These are phyloP conservation scores for Penicillium fimorum DNA, from an alignment of 495 filamentous ascomycete species.

Conservation along the genomic window DNA sequence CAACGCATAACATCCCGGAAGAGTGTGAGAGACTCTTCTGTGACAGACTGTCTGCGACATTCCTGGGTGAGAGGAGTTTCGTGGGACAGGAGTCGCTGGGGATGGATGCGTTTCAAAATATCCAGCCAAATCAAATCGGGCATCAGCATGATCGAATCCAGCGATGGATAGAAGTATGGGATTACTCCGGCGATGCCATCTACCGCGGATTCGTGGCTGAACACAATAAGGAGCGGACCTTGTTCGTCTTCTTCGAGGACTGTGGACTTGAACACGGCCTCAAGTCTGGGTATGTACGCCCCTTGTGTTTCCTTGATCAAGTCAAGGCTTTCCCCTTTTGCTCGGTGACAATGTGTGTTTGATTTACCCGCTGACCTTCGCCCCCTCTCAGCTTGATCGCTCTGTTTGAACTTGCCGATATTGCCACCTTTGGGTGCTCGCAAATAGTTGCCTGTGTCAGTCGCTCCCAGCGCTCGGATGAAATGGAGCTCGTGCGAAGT, in stretches of 20 bases:
- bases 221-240: slow-evolving; percentile 59
- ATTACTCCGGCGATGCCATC: slow-evolving; percentile 77
- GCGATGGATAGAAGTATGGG: slow-evolving; percentile 78
- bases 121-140: slow-evolving; percentile 28
- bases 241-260: slow-evolving; percentile 87
- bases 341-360: not conserved
- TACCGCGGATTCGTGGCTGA: slow-evolving; percentile 80
- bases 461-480: slow-evolving; percentile 56
- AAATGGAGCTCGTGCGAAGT: slow-evolving; percentile 67
- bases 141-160: slow-evolving; percentile 40
- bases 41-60: slow-evolving; percentile 84
- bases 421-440: slow-evolving; percentile 67
- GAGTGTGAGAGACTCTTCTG: slow-evolving; percentile 99
- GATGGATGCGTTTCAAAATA: slow-evolving; percentile 60
- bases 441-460: slow-evolving; percentile 80
- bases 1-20: slow-evolving; percentile 91
- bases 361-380: not conserved
- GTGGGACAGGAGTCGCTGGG: slow-evolving; percentile 67
- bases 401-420: slow-evolving; percentile 78
- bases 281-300: slow-evolving; percentile 73
- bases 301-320: not conserved
- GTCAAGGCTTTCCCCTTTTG: not conserved
- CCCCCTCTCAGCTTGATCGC: slow-evolving; percentile 67
- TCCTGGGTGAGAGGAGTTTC: slow-evolving; percentile 89
- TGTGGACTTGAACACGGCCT: slow-evolving; percentile 67